Percentiles rank a stretch among this genome's conserved stretches.
Evolutionary conservation across 192 early-diverging fungal genomes (phyloP).

Genomic region (Coemansia sp.): DNA sequence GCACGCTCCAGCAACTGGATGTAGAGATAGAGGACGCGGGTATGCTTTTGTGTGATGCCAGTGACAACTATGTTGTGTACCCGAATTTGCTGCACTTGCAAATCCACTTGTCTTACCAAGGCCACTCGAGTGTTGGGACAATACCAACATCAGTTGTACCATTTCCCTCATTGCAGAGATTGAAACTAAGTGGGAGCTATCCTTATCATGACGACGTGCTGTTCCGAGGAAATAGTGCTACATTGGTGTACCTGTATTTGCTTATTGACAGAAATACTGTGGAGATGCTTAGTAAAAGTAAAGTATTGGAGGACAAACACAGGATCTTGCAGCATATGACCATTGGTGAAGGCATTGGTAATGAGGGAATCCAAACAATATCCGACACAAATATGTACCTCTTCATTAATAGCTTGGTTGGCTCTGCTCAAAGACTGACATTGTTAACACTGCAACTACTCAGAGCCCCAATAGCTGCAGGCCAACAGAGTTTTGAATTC

Average conservation of each 20-base stretch:
- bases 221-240: slow-evolving; percentile 12
- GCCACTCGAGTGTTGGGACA: neutral
- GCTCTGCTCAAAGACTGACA: neutral
- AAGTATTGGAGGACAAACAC: neutral
- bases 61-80: neutral
- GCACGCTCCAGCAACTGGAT: neutral
- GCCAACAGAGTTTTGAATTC: neutral
- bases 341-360: neutral
- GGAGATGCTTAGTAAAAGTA: neutral
- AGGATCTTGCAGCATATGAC: neutral
- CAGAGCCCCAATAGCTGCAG: neutral
- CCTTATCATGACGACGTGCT: slow-evolving; percentile 11
- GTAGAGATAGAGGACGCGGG: neutral
- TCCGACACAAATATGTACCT: neutral
- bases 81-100: neutral
- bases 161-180: neutral
- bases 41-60: neutral
- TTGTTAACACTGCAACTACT: neutral
- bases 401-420: neutral
- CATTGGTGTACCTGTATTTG: slow-evolving; percentile 1
- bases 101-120: neutral
- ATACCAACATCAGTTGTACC: neutral
- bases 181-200: neutral
- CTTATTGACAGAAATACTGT: neutral
- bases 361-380: neutral